Evolutionary conservation across 805 yeast genomes (phyloP), one percentile per base, ranked within the genome.

Genomic region (Blastobotrys robertii): DNA sequence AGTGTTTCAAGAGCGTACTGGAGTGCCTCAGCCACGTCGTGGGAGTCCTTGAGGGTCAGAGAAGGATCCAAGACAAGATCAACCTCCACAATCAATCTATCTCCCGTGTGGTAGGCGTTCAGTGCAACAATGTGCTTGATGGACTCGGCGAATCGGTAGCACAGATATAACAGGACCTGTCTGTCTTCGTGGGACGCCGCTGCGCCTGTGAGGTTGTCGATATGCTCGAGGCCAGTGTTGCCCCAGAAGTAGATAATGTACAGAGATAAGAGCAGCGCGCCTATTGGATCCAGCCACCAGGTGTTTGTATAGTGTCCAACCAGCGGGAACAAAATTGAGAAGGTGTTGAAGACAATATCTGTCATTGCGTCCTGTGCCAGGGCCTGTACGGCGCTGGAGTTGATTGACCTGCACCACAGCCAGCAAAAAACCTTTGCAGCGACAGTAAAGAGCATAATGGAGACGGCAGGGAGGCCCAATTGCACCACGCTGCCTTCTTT

Each of bases 291-390:
- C 36, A 80, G 53, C 85, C 86, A 80, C 81, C 85, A 79, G 12
- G 70, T 52, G 13, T 69, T 58, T 12, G 71, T 58, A n/a, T 57
- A 51, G 43, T 68, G 64, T 1, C 90, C 90, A 1, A 72, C 35
- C 0, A 79, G 48, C 0, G 94, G 94, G 69, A 83, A 81, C 11
- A 83, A 47, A 19, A 84, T 69, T 1, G 92, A 82, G 35, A 81
- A 80, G 1, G 70, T 53, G 62, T 84, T 84, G 67, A 83, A 83
- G 2, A 82, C 71, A 29, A 83, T 73, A 59, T 84, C 94, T 1
- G 88, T 83, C 60, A 72, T 68, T 0, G 92, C 92, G 61, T 84
- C 94, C 59, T 82, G 90, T 1, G 88, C 84, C 43, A 83, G 64
- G 0, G 94, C 94, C 54, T 77, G 81, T 2, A 84, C 80, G 0